A percentile compares a stretch with the other conserved stretches of the same genome.
Conservation (phyloP, 768 basidiomycete species). For the Suillus americanus region DNA sequence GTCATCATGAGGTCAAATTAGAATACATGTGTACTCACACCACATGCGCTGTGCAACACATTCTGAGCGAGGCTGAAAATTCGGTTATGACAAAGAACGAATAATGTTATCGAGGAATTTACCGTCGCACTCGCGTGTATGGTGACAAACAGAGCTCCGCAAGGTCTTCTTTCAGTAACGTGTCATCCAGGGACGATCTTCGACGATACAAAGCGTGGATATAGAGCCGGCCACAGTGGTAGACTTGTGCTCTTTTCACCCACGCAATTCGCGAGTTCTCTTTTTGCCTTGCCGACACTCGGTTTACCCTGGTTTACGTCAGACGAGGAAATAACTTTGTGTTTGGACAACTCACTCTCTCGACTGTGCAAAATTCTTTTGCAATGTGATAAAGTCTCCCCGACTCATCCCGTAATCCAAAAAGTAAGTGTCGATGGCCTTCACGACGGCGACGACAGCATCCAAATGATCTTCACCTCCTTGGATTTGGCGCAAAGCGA, state of each 20-base stretch:
- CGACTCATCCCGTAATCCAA: slow-evolving; percentile 68
- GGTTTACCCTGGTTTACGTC: slow-evolving; percentile 48
- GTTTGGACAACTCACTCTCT: slow-evolving; percentile 22
- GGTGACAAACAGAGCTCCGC: slow-evolving; percentile 76
- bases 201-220: slow-evolving; percentile 75
- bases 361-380: slow-evolving; percentile 42
- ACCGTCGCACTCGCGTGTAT: slow-evolving; percentile 79
- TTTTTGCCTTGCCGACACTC: slow-evolving; percentile 70
- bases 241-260: slow-evolving; percentile 76
- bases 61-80: slow-evolving; percentile 62
- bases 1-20: slow-evolving; percentile 11
- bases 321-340: background rate
- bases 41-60: slow-evolving; percentile 61
- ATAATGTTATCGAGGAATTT: slow-evolving; percentile 13
- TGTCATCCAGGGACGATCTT: slow-evolving; percentile 73
- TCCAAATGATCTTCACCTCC: slow-evolving; percentile 85
- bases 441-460: slow-evolving; percentile 70
- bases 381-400: slow-evolving; percentile 57
- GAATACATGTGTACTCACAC: slow-evolving; percentile 42
- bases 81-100: slow-evolving; percentile 8
- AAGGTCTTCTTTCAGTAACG: slow-evolving; percentile 58
- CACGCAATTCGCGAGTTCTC: slow-evolving; percentile 73
- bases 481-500: slow-evolving; percentile 56
- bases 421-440: slow-evolving; percentile 74
- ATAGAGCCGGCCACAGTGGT: slow-evolving; percentile 73